Conservation (phyloP, 2,329 filamentous ascomycete species). For the Colletotrichum orchidophilum region DNA sequence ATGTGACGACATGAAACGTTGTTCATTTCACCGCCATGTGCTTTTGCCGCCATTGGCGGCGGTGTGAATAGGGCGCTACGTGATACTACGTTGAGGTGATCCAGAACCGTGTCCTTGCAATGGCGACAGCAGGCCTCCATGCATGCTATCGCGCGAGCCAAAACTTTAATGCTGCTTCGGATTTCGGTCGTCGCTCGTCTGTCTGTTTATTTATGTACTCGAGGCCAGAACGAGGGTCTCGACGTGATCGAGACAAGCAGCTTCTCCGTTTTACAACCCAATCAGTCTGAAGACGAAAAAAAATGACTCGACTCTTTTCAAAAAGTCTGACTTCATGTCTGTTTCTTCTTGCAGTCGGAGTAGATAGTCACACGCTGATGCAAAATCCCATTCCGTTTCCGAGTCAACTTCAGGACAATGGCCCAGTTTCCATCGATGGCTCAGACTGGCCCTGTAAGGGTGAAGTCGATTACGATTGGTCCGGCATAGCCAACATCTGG, state of each 20-base stretch:
- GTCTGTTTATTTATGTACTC: background rate
- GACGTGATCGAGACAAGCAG: background rate
- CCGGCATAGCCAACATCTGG: background rate
- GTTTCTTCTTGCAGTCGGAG: background rate
- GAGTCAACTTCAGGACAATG: background rate
- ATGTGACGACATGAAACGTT: background rate
- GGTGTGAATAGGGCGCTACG: background rate
- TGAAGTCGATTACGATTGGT: background rate
- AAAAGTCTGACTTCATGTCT: background rate
- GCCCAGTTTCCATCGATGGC: background rate
- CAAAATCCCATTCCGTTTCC: slow-evolving; percentile 10
- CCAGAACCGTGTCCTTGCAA: background rate
- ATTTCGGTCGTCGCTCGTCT: background rate
- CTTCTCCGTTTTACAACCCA: background rate
- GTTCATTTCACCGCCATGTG: background rate
- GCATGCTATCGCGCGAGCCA: background rate
- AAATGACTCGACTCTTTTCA: background rate
- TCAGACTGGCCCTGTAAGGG: slow-evolving; percentile 12
- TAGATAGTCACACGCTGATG: background rate
- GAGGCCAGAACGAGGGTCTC: background rate
- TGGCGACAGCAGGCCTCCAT: background rate
- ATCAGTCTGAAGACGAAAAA: background rate
- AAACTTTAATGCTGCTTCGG: background rate
- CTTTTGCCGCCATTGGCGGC: background rate
- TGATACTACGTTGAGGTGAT: background rate